Conservation (phyloP, 306 rosid species). For the Fragaria iinumae region DNA sequence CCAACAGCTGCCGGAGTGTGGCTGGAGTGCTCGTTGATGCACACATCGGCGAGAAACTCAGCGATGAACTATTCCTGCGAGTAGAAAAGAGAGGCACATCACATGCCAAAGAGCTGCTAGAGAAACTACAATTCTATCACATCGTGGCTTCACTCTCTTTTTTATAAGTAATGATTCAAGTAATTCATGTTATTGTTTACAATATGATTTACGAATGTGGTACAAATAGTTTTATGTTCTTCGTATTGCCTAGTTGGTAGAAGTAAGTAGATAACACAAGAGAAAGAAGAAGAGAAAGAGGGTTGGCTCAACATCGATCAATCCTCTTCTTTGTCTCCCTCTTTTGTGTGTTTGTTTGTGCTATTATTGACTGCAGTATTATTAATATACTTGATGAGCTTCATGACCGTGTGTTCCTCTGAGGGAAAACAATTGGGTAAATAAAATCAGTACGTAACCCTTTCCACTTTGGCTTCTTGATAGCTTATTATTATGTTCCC, state of each 20-base stretch:
- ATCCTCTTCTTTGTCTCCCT: not conserved
- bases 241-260: not conserved
- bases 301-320: not conserved
- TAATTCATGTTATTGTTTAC: too few species aligned
- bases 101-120: slow-evolving; percentile 71
- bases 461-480: slow-evolving; percentile 11
- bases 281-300: slow-evolving; percentile 12
- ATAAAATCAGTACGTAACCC: slow-evolving; percentile 12
- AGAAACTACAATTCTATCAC: slow-evolving; percentile 83
- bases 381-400: slow-evolving; percentile 24
- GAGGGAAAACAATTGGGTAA: slow-evolving; percentile 17
- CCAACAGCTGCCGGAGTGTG: slow-evolving; percentile 75
- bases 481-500: slow-evolving; percentile 15
- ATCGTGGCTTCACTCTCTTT: slow-evolving; percentile 87
- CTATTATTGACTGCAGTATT: slow-evolving; percentile 24
- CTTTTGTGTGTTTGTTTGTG: slow-evolving; percentile 24
- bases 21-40: slow-evolving; percentile 87
- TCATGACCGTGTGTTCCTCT: slow-evolving; percentile 43
- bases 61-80: slow-evolving; percentile 65
- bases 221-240: too few species aligned
- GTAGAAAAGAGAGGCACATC: slow-evolving; percentile 54
- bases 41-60: slow-evolving; percentile 78
- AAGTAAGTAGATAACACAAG: slow-evolving; percentile 16
- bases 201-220: too few species aligned
- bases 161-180: too few species aligned